A percentile compares a stretch with the other conserved stretches of the same genome.
These are phyloP conservation scores for Botrytis fragariae DNA, from an alignment of 2,329 filamentous ascomycete genomes.

Conservation along the genomic window DNA sequence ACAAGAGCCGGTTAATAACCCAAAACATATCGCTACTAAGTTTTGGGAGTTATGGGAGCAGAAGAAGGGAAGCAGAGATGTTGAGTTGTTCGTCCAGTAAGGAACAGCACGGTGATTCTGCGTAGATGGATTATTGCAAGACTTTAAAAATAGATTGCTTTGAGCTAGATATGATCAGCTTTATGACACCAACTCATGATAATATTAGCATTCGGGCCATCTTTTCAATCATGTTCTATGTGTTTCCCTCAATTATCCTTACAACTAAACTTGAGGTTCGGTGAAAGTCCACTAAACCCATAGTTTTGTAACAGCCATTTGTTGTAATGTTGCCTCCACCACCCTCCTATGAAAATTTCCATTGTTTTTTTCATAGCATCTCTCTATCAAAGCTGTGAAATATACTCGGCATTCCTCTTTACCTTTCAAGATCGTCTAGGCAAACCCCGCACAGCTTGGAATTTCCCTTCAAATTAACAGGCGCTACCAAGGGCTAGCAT, in stretches of 20 bases:
- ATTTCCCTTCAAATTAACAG: not conserved
- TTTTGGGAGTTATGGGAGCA: constrained; percentile 46
- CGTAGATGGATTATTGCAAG: not conserved
- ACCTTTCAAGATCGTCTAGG: rapidly evolving
- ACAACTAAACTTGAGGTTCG: not conserved
- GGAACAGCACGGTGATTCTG: too few relatives aligned
- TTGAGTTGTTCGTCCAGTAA: constrained; percentile 38
- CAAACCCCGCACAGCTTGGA: not conserved
- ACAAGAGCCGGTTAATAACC: constrained; percentile 44
- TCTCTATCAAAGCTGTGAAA: not conserved
- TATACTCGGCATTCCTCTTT: rapidly evolving
- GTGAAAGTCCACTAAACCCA: not conserved
- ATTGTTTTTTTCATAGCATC: too few relatives aligned
- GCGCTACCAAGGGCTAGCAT: too few relatives aligned
- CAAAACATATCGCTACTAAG: constrained; percentile 46
- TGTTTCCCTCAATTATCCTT: not conserved
- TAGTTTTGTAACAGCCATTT: not conserved
- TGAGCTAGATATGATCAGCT: not conserved
- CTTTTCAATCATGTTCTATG: not conserved
- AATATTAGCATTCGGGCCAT: not conserved
- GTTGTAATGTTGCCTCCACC: not conserved
- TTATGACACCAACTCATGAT: not conserved
- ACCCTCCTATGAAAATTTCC: not conserved
- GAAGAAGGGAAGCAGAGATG: constrained; percentile 39
- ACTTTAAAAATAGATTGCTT: not conserved